Conservation (phyloP, 768 basidiomycete species). For the Tricholoma hemisulphureum region DNA sequence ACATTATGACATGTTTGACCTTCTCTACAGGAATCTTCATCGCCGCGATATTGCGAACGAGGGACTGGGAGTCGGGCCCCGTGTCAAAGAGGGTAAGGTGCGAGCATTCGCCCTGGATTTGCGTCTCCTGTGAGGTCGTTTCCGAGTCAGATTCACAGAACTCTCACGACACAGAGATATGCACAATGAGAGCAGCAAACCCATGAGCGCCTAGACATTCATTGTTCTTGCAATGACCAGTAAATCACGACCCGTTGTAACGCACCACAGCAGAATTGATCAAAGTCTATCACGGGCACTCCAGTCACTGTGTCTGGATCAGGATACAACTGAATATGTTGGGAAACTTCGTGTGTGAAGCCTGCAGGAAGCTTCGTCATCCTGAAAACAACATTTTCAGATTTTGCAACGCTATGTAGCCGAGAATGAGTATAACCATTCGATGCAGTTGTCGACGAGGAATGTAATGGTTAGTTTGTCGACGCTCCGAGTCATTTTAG, state of each 20-base stretch:
- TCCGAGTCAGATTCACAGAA: background rate
- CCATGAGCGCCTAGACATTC: conserved; percentile 68
- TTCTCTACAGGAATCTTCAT: conserved; percentile 53
- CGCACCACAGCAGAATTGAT: conserved; percentile 61
- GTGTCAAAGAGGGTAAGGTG: conserved; percentile 78
- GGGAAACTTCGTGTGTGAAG: conserved; percentile 68
- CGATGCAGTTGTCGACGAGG: conserved; percentile 74
- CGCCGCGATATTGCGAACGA: conserved; percentile 68
- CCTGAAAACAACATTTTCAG: conserved; percentile 37
- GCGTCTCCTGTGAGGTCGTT: conserved; percentile 49
- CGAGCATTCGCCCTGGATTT: conserved; percentile 39
- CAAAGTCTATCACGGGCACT: conserved; percentile 67
- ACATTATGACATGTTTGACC: conserved; percentile 66
- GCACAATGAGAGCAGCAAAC: conserved; percentile 76
- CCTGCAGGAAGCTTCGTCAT: conserved; percentile 78
- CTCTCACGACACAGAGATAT: conserved; percentile 16
- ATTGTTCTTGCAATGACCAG: background rate
- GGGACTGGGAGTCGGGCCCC: conserved; percentile 73
- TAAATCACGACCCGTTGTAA: background rate
- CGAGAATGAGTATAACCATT: conserved; percentile 52
- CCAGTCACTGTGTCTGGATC: conserved; percentile 40
- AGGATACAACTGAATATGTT: conserved; percentile 57
- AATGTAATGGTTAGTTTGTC: conserved; percentile 53
- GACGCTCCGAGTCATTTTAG: conserved; percentile 28
- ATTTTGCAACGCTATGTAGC: background rate